Evolutionary conservation across 1,284 basidiomycete species (phyloP).

Genomic region (Heterobasidion annosum): DNA sequence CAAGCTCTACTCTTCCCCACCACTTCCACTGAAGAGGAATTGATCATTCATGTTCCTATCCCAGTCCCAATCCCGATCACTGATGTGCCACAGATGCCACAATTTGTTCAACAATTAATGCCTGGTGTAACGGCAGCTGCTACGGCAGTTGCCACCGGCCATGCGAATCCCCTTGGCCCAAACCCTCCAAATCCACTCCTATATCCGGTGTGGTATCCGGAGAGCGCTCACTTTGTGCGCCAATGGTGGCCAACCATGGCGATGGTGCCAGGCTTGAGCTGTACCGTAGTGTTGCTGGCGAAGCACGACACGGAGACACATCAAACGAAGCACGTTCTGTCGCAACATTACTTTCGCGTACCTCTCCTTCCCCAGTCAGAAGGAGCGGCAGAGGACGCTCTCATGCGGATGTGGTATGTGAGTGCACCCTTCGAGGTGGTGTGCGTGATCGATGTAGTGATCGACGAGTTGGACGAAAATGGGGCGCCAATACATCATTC

Average conservation of each 20-base stretch:
- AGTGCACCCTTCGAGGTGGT: slow-evolving; percentile 63
- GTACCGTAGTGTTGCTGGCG: slow-evolving; percentile 60
- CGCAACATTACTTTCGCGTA: slow-evolving; percentile 67
- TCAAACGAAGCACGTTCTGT: slow-evolving; percentile 53
- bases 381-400: slow-evolving; percentile 12
- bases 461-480: slow-evolving; percentile 23
- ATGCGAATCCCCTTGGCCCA: background rate
- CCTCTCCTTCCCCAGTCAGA: slow-evolving; percentile 23
- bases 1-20: slow-evolving; percentile 9
- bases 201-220: slow-evolving; percentile 55
- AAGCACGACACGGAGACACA: slow-evolving; percentile 48
- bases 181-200: slow-evolving; percentile 38
- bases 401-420: slow-evolving; percentile 63
- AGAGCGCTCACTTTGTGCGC: slow-evolving; percentile 65
- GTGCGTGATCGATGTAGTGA: slow-evolving; percentile 42
- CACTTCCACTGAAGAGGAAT: slow-evolving; percentile 1
- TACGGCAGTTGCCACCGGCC: background rate
- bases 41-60: background rate
- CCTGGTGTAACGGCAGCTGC: background rate
- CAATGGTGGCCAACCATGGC: slow-evolving; percentile 70
- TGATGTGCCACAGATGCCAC: background rate
- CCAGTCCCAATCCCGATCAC: background rate
- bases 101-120: background rate
- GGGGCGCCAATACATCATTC: slow-evolving; percentile 38
- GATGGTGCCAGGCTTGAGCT: slow-evolving; percentile 52